Evolutionary conservation across 768 basidiomycete genomes (phyloP).

Genomic region (Psilocybe azurescens): DNA sequence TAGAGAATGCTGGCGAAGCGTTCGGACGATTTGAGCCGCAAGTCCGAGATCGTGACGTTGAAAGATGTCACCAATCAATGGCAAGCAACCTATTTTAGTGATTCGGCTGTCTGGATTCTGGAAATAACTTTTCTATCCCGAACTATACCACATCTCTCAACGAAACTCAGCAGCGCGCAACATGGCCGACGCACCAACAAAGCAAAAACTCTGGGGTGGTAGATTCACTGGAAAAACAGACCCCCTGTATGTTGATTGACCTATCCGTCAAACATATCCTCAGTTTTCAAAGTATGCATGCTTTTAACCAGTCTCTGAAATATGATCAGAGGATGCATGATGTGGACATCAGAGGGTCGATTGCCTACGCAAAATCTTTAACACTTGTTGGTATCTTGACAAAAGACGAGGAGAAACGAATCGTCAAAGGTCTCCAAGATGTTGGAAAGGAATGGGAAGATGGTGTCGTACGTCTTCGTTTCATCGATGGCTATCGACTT

Average conservation of each 20-base stretch:
- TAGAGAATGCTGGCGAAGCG: no score
- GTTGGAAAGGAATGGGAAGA: conserved; percentile 89
- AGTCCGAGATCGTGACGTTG: not conserved
- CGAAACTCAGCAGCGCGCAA: not conserved
- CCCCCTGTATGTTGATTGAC: conserved; percentile 63
- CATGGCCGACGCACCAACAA: conserved; percentile 47
- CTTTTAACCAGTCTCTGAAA: conserved; percentile 93
- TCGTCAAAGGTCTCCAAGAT: conserved; percentile 71
- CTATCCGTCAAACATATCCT: conserved; percentile 15
- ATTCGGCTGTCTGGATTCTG: not conserved
- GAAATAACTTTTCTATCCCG: not conserved
- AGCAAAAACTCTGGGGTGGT: conserved; percentile 87
- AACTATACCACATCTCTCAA: not conserved
- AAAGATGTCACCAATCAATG: not conserved
- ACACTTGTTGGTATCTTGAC: conserved; percentile 82
- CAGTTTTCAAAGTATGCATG: conserved; percentile 79
- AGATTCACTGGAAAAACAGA: conserved; percentile 90
- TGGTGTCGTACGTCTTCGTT: conserved; percentile 59
- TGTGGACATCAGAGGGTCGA: conserved; percentile 91
- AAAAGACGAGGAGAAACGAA: conserved; percentile 71
- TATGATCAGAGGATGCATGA: conserved; percentile 96
- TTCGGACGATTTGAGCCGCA: not conserved
- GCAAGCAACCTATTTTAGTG: not conserved
- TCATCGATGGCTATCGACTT: not conserved
- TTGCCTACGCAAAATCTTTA: conserved; percentile 93